Conservation (phyloP, 805 yeast genomes). For the Monosporozyma aerobia region DNA sequence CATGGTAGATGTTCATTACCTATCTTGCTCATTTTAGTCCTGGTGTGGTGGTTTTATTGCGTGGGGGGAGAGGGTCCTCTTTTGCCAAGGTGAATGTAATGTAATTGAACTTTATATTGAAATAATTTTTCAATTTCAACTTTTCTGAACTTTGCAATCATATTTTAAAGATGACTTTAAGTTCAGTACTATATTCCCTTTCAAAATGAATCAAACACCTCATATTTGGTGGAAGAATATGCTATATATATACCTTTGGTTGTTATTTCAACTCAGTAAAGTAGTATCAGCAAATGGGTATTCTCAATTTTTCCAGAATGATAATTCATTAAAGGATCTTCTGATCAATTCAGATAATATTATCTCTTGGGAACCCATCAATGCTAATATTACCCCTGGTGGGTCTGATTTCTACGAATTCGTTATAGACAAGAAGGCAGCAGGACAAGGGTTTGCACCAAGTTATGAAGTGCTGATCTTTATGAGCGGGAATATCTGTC, state of each 20-base stretch:
- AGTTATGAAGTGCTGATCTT: conserved; percentile 23
- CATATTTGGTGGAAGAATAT: background rate
- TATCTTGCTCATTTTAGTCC: background rate
- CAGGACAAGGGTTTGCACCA: conserved; percentile 5
- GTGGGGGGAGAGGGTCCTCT: background rate
- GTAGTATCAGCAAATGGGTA: background rate
- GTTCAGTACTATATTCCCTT: too few relatives aligned
- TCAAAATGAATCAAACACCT: background rate
- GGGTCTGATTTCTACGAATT: conserved; percentile 19
- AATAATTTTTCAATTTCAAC: background rate
- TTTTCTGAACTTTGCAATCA: background rate
- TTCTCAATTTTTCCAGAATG: background rate
- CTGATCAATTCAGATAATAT: conserved; percentile 24
- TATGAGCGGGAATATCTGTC: conserved; percentile 30
- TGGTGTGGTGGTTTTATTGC: background rate
- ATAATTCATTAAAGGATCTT: background rate
- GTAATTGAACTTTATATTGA: background rate
- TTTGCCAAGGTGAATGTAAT: too few relatives aligned
- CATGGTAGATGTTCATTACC: conserved; percentile 51
- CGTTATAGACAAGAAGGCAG: conserved; percentile 10
- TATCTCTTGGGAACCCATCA: conserved; percentile 27
- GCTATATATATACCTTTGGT: background rate
- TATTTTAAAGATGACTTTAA: background rate
- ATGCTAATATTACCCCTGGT: conserved; percentile 21
- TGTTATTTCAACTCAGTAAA: background rate